A percentile compares a stretch with the other conserved stretches of the same genome.
These are phyloP conservation scores for Jacaranda mimosifolia DNA, from an alignment of 257 asterid genomes.

Conservation along the genomic window DNA sequence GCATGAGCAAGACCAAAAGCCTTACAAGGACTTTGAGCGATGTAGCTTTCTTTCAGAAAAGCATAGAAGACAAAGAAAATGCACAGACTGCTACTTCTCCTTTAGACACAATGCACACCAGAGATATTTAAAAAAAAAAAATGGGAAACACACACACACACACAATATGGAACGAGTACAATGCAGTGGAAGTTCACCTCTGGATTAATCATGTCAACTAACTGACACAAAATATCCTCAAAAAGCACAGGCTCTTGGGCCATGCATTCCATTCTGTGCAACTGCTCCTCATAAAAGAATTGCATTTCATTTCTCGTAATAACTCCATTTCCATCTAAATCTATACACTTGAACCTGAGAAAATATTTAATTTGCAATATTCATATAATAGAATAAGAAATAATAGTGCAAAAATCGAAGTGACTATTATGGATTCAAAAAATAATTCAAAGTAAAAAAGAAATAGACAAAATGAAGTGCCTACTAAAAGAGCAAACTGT, in stretches of 20 bases:
- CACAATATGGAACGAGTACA: not conserved
- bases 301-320: constrained; percentile 96
- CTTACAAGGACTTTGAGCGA: constrained; percentile 24
- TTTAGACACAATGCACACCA: constrained; percentile 22
- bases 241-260: constrained; percentile 99
- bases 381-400: constrained; percentile 18
- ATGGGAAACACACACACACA: no score
- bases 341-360: constrained; percentile 98
- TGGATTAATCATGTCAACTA: constrained; percentile 95
- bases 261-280: constrained; percentile 99
- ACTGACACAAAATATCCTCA: constrained; percentile 98
- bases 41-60: constrained; percentile 17
- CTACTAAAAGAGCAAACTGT: not conserved
- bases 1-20: constrained; percentile 23
- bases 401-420: constrained; percentile 1
- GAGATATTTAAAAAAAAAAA: constrained; percentile 11
- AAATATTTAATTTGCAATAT: constrained; percentile 21
- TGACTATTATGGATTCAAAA: constrained; percentile 1
- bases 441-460: constrained; percentile 15
- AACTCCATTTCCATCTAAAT: constrained; percentile 96
- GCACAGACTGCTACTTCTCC: constrained; percentile 26
- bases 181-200: constrained; percentile 62
- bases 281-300: constrained; percentile 97
- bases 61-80: not conserved
- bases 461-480: constrained; percentile 14